phyloP scores from a whole-genome alignment of 768 basidiomycete species.

The Auriscalpium microsporum region DNA sequence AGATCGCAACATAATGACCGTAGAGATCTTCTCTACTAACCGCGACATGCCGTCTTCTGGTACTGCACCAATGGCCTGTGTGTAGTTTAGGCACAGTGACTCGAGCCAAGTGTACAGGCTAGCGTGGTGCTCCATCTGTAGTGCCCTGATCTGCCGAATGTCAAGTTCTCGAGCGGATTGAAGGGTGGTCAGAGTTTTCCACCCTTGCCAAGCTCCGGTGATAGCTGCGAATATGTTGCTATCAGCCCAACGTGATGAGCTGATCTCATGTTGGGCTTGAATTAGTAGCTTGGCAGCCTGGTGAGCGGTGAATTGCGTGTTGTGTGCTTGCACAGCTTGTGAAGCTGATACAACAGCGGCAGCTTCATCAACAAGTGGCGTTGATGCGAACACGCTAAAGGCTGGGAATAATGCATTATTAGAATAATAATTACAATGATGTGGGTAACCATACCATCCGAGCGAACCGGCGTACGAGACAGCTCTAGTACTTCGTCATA shows the following conservation, averaged over 20 bases:
- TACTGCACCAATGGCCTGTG: background rate
- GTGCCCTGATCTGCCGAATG: background rate
- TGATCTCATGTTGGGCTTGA: background rate
- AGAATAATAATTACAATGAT: background rate
- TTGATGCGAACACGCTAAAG: background rate
- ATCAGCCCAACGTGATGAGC: background rate
- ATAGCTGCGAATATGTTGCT: background rate
- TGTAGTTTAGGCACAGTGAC: background rate
- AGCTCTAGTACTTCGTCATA: background rate
- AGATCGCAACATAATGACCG: background rate
- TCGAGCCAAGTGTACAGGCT: background rate
- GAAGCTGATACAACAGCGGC: background rate
- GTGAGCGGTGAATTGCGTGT: background rate
- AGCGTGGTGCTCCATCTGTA: background rate
- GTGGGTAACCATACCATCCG: background rate
- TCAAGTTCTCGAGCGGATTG: background rate
- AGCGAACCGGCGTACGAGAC: background rate
- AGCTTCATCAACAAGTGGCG: background rate
- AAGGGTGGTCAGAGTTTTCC: background rate
- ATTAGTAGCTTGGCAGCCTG: background rate
- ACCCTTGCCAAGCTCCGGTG: background rate
- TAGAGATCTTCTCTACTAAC: background rate
- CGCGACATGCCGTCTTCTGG: background rate
- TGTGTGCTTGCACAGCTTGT: no score
- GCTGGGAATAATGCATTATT: background rate